phyloP scores from a whole-genome alignment of 2,329 filamentous ascomycete genomes.

The Sporothrix protearum region DNA sequence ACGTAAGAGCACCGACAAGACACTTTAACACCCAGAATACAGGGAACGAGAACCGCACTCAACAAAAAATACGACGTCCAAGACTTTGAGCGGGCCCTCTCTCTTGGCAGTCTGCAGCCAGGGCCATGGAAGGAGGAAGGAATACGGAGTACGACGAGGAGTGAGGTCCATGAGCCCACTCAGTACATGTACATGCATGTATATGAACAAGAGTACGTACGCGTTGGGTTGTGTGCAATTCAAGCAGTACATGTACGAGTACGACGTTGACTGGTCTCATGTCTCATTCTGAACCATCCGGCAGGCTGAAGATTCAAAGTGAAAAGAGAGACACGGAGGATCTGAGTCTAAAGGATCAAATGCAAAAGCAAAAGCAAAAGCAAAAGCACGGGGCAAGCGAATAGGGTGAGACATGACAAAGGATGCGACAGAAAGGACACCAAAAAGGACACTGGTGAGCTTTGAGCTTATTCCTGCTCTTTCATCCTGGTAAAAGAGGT shows the following conservation, averaged over 20 bases:
- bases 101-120: slow-evolving; percentile 7
- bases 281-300: background rate
- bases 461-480: background rate
- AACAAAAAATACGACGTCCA: background rate
- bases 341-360: no score
- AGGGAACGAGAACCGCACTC: no score
- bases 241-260: background rate
- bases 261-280: background rate
- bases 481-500: background rate
- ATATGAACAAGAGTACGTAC: no score
- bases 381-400: background rate
- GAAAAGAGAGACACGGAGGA: no score
- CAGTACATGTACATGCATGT: background rate
- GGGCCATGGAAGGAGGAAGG: slow-evolving; percentile 6
- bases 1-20: background rate
- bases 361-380: no score
- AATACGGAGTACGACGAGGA: slow-evolving; percentile 9
- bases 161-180: background rate
- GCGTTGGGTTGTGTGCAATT: background rate
- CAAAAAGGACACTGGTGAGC: no score
- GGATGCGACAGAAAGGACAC: background rate
- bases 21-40: background rate
- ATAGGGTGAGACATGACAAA: background rate
- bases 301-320: background rate
- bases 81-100: background rate